phyloP scores from a whole-genome alignment of 257 asterid genomes.

The Capsicum rhomboideum region DNA sequence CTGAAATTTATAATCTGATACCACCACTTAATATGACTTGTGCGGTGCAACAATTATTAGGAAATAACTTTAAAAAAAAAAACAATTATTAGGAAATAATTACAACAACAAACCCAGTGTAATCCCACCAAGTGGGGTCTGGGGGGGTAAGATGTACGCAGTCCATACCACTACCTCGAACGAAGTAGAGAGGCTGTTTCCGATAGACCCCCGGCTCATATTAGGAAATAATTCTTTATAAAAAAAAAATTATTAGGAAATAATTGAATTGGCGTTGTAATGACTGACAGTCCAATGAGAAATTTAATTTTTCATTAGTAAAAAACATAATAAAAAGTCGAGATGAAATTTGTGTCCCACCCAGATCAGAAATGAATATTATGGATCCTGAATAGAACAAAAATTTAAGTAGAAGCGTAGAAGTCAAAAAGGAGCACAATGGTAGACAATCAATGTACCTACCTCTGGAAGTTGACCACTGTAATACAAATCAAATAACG shows the following conservation, averaged over 20 bases:
- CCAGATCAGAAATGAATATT: background rate
- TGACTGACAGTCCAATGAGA: background rate
- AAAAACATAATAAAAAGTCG: background rate
- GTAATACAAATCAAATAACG: slow-evolving; percentile 40
- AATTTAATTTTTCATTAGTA: background rate
- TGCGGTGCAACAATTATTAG: background rate
- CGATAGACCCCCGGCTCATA: too few relatives aligned
- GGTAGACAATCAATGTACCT: background rate
- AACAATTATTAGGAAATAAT: too few relatives aligned
- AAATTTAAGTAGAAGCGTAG: background rate
- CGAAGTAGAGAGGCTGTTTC: too few relatives aligned
- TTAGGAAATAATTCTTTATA: too few relatives aligned
- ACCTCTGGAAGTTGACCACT: slow-evolving; percentile 49
- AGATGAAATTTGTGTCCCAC: background rate
- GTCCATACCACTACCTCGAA: too few relatives aligned
- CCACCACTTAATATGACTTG: background rate
- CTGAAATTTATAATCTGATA: background rate
- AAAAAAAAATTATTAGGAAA: background rate
- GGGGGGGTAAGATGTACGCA: too few relatives aligned
- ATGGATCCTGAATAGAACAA: background rate
- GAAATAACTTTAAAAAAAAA: too few relatives aligned
- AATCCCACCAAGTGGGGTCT: too few relatives aligned
- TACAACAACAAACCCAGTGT: too few relatives aligned
- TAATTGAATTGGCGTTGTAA: background rate
- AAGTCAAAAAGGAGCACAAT: background rate